Base-by-base conservation (phyloP, 164 flowering plant genomes). In the Liquidambar formosana region DNA sequence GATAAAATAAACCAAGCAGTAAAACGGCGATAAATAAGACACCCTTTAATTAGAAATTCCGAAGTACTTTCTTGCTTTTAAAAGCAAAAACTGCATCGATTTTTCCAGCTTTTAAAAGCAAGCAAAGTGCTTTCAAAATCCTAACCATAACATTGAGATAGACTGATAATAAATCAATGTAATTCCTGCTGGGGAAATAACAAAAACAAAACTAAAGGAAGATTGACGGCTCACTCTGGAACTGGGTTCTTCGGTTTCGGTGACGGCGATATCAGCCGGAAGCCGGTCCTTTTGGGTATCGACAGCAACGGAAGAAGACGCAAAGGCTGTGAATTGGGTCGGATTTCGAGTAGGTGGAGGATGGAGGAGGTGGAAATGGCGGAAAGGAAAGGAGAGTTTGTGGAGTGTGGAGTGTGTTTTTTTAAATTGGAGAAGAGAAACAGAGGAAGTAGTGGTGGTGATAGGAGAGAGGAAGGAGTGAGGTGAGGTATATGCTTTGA, bases 261-360 rank as follows among this genome's bases (percentile, higher is more conserved):
- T 78, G 54, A 91, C 89, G 11, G 77, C 66, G 51, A 94, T 22
- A 52, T 88, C 91, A 10, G 89, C 94, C 1, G 93, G 94, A 41
- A 91, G 86, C 71, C 76, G 65, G 22, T 91, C 94, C 27, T 43
- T 56, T 21, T 77, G 78, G n/a, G 64, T n/a, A 54, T 53, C 65
- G 23, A 65, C 28, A 54, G 72, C 76, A 25, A 71, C 66, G 0
- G 85, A 28, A 45, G 87, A 65, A 59, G 80, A 49, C 10, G 86
- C 63, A 11, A 78, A 69, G 72, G 70, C 73, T 3, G 58, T 27
- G 10, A 70, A 25, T 4, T 6, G 57, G 19, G 12, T 38, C 3
- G 75, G 59, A 53, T 23, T 26, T n/a, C 61, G 67, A 12, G 26
- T 63, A 64, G 69, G 51, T 56, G 70, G 61, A 41, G 64, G 63